Evolutionary conservation across 2,329 filamentous ascomycete species (phyloP).

Genomic region (Colletotrichum sp.): DNA sequence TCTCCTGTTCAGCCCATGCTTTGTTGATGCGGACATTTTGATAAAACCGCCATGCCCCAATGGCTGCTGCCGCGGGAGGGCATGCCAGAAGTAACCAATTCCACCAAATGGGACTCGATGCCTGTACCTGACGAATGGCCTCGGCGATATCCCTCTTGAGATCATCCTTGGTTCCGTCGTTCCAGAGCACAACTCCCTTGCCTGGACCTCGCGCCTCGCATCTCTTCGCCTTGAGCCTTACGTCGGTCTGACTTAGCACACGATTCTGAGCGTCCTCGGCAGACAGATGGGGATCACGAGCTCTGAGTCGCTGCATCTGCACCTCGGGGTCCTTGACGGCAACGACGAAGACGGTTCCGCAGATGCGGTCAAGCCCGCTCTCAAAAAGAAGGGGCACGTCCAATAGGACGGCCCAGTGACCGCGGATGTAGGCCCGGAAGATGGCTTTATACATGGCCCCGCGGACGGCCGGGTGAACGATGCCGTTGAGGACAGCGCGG

Average conservation of each 20-base stretch:
- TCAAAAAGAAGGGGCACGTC: slow-evolving; percentile 95
- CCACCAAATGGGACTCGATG: slow-evolving; percentile 81
- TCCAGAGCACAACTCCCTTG: slow-evolving; percentile 85
- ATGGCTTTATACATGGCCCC: slow-evolving; percentile 80
- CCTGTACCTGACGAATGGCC: slow-evolving; percentile 68
- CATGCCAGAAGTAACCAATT: slow-evolving; percentile 71
- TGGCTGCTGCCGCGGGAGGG: slow-evolving; percentile 75
- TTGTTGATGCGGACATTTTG: slow-evolving; percentile 74
- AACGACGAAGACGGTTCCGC: slow-evolving; percentile 86
- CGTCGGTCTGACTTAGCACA: slow-evolving; percentile 85
- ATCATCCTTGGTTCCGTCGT: slow-evolving; percentile 78
- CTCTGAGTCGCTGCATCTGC: slow-evolving; percentile 81
- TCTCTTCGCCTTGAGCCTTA: slow-evolving; percentile 80
- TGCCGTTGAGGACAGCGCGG: slow-evolving; percentile 80
- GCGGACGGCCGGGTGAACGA: slow-evolving; percentile 91
- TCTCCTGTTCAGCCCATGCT: slow-evolving; percentile 69
- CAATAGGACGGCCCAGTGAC: slow-evolving; percentile 87
- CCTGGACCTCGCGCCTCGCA: slow-evolving; percentile 69
- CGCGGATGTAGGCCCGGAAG: slow-evolving; percentile 73
- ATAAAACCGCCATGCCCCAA: slow-evolving; percentile 75
- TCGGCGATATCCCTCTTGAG: slow-evolving; percentile 70
- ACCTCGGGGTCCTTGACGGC: slow-evolving; percentile 79
- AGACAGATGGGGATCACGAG: slow-evolving; percentile 77
- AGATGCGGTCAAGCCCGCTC: slow-evolving; percentile 82
- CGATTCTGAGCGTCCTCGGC: slow-evolving; percentile 88